phyloP scores from a whole-genome alignment of 192 early-diverging fungal species.

The Allomyces javanicus region DNA sequence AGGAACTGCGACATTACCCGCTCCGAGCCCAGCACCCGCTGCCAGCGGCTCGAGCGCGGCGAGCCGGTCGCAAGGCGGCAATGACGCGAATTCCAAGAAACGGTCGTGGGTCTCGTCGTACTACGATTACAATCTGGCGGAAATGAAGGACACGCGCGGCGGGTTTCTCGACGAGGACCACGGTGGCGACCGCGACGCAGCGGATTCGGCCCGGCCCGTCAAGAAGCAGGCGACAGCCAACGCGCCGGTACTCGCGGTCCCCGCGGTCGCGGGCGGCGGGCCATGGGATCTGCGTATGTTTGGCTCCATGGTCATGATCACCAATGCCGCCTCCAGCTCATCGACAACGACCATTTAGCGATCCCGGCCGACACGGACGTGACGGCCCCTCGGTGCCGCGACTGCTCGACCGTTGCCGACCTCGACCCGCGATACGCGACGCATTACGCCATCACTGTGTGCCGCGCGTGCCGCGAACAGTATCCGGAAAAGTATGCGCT shows the following conservation, averaged over 20 bases:
- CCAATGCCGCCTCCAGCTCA: conserved; percentile 5
- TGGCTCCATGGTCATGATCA: too few species aligned
- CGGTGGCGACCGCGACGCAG: conserved; percentile 9
- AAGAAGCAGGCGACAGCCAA: conserved; percentile 13
- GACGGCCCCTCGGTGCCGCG: conserved; percentile 44
- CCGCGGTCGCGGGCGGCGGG: not conserved
- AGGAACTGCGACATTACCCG: too few species aligned
- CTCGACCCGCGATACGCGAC: conserved; percentile 51
- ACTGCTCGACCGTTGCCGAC: conserved; percentile 60
- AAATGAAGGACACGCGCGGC: conserved; percentile 66
- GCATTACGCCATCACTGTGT: conserved; percentile 57
- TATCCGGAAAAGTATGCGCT: conserved; percentile 76
- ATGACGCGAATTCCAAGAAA: not conserved
- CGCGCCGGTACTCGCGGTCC: conserved; percentile 1
- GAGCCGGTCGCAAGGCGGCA: too few species aligned
- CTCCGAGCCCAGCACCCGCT: too few species aligned
- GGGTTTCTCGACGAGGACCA: conserved; percentile 60
- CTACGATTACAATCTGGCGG: conserved; percentile 73
- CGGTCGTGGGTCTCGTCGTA: conserved; percentile 12
- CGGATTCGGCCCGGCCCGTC: not conserved
- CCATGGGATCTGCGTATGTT: conserved; percentile 9
- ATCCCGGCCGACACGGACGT: conserved; percentile 24
- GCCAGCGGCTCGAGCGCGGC: too few species aligned
- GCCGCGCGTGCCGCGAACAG: conserved; percentile 48
- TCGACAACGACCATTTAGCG: conserved; percentile 11